A percentile compares a stretch with the other conserved stretches of the same genome.
These are phyloP conservation scores for Rhizopogon vulgaris DNA, from an alignment of 768 basidiomycete genomes.

Conservation along the genomic window DNA sequence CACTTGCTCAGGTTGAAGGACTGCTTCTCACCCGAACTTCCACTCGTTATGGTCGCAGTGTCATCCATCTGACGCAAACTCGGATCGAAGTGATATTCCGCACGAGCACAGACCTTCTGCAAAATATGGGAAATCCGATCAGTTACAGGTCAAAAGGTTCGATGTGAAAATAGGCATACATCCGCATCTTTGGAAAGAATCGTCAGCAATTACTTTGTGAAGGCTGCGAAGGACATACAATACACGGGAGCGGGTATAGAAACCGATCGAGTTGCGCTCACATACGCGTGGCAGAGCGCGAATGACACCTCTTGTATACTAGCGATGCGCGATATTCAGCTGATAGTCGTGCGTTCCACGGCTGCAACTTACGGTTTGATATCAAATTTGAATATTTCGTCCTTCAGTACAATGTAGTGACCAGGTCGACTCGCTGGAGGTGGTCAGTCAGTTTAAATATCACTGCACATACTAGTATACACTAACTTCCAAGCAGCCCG, in stretches of 20 bases:
- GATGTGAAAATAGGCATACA: slow-evolving; percentile 26
- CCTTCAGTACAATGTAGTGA: slow-evolving; percentile 50
- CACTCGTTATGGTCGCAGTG: slow-evolving; percentile 30
- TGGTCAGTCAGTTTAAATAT: not conserved
- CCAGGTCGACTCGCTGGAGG: slow-evolving; percentile 46
- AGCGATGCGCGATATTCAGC: not conserved
- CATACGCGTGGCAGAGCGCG: slow-evolving; percentile 47
- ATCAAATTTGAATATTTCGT: slow-evolving; percentile 26
- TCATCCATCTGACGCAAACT: slow-evolving; percentile 26
- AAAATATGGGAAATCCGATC: slow-evolving; percentile 4
- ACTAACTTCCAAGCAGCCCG: slow-evolving; percentile 47
- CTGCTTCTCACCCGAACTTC: slow-evolving; percentile 1
- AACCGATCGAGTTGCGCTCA: slow-evolving; percentile 49
- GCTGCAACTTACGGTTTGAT: slow-evolving; percentile 21
- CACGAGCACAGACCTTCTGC: slow-evolving; percentile 49
- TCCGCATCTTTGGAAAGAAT: slow-evolving; percentile 43
- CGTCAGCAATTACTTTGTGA: not conserved
- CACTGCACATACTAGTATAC: not conserved
- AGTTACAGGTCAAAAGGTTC: not conserved
- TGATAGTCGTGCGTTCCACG: not conserved
- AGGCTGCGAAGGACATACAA: slow-evolving; percentile 31
- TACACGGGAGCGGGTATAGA: slow-evolving; percentile 61
- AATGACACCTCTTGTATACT: slow-evolving; percentile 48
- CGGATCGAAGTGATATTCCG: slow-evolving; percentile 43
- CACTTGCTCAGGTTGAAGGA: slow-evolving; percentile 26